A percentile compares a stretch with the other conserved stretches of the same genome.
These are phyloP conservation scores for Capsicum baccatum DNA, from an alignment of 257 asterid species.

Conservation along the genomic window DNA sequence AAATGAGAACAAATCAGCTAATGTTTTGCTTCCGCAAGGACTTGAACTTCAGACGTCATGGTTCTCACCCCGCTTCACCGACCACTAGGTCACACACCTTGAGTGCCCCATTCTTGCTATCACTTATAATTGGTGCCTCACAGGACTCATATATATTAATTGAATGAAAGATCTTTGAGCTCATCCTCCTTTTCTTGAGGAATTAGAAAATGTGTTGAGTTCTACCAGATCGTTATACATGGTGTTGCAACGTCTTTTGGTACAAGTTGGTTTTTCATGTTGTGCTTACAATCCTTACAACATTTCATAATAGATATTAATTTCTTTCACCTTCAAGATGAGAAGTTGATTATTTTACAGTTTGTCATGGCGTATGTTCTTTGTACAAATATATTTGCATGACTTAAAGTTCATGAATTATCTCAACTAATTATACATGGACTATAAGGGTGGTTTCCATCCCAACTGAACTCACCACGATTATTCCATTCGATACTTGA, in stretches of 20 bases:
- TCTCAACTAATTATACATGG: neutral
- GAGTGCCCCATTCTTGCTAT: neutral
- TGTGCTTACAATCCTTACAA: neutral
- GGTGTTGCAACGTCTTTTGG: conserved; percentile 9
- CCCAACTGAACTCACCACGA: neutral
- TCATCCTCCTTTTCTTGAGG: neutral
- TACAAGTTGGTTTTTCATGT: neutral
- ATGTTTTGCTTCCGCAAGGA: neutral
- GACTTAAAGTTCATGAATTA: conserved; percentile 1
- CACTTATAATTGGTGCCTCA: neutral
- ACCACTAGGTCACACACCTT: neutral
- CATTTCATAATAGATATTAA: neutral
- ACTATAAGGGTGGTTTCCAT: neutral
- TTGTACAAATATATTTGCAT: neutral
- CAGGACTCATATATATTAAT: neutral
- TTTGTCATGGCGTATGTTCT: neutral
- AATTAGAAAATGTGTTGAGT: neutral
- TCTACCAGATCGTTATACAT: neutral
- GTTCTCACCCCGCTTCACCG: neutral
- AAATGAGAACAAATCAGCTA: neutral
- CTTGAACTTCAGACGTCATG: neutral
- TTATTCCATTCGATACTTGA: neutral
- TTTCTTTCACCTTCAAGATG: neutral
- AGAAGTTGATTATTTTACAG: neutral
- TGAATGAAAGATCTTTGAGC: neutral